Base-by-base conservation (phyloP, 169 alveolate genomes). In the Toxoplasma gondii region DNA sequence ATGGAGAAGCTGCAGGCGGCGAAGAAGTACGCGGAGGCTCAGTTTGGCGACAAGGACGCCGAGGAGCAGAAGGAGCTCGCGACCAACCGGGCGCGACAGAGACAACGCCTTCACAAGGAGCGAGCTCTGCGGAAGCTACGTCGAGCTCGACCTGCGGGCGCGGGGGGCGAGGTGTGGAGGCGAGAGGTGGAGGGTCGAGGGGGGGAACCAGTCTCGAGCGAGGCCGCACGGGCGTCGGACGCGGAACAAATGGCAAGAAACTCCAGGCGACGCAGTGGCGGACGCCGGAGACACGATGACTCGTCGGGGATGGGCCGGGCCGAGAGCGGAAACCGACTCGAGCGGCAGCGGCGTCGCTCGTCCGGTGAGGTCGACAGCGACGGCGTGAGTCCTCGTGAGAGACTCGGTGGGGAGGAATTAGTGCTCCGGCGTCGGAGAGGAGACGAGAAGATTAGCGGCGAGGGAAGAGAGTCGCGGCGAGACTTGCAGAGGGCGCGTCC, bases 1-100 rank as follows among this genome's bases (percentile, higher is more conserved):
- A 83, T 92, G 92, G 94, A 69, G 43, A 92, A 83, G 88, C 82
- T 92, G 67, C 64, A 92, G 78, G 87, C 87, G 29, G 80, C 74
- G 88, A 82, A 92, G 80, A 38, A 19, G n/a, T 78, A 81, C 44
- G 83, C 86, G 43, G 70, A 38, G 84, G 43, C 39, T 16, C 84
- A 74, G 84, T 9, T 12, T 17, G 84, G 43, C 49, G 84, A n/a
- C 31, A n/a, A 74, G 39, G 12, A 19, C n/a, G 43, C 84, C 24
- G 84, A 74, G 43, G 84, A 74, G 84, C 22, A 9, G 24, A 74
- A 31, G 84, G 45, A 58, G 70, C 70, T 2, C 49, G 84, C 22
- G 84, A 16, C 16, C 49, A 44, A 74, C 84, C 27, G 12, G 16
- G 84, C 84, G 5, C 84, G 84, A 44, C 84, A 44, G 84, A 31